Base-by-base conservation (phyloP, 495 filamentous ascomycete genomes). In the Cenococcum geophilum region DNA sequence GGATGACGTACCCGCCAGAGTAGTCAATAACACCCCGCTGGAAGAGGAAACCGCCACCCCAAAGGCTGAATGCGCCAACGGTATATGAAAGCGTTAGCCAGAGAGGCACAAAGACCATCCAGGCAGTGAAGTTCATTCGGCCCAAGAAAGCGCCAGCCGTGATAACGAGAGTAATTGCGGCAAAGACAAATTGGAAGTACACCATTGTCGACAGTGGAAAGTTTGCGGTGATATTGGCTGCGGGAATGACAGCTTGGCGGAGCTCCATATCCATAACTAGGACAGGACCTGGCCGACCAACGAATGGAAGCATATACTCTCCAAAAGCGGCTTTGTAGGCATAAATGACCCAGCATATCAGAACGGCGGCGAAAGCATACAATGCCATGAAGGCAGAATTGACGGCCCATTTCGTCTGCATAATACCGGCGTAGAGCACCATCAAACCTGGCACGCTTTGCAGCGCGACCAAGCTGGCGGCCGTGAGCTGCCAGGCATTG, bases 161-260 rank as follows among this genome's bases (percentile, higher is more conserved):
- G 51, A 83, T 78, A 54, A 82, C 70, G 6, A 80, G 72, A 0
- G 80, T 83, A 66, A 83, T 83, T 40, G 80, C 80, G 0, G 80
- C 80, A 69, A 83, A 83, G 32, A 81, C 80, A 61, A 83, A 83
- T 57, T 83, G 80, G 69, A 83, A 83, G 68, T 83, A 83, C 0
- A 82, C 71, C 80, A 83, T 82, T n/a, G 78, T 81, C 1, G 77
- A 74, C 63, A 76, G 59, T 18, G 78, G 78, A 62, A 75, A 83
- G 58, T 74, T 72, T 35, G 73, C 71, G 8, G 65, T 61, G 54
- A 77, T 42, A 37, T 59, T 71, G 1, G 78, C 75, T 11, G 78
- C 71, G 0, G 79, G 79, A 8, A 83, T 69, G 8, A 55, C 55
- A 9, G 77, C 73, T 63, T 80, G 80, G 1, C 54, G 63, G 20